Conservation (phyloP, 2,329 filamentous ascomycete species). For the Anisogramma anomala region DNA sequence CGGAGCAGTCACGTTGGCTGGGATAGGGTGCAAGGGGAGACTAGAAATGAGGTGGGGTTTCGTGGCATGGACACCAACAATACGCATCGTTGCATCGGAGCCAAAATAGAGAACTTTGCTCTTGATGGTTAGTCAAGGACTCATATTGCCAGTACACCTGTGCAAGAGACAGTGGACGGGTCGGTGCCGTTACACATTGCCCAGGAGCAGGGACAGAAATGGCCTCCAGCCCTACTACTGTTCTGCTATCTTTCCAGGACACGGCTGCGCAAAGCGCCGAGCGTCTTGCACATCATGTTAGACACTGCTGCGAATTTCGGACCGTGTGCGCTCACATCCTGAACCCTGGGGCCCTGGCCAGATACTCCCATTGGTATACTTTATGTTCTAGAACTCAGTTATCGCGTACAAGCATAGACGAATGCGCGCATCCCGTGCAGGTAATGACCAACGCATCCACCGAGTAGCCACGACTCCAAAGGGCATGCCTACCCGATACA, state of each 20-base stretch:
- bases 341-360: not conserved
- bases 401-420: not conserved
- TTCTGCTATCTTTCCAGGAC: too few relatives aligned
- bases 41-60: constrained; percentile 1
- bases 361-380: constrained; percentile 4
- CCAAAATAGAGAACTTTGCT: constrained; percentile 7
- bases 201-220: too few relatives aligned
- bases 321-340: too few relatives aligned
- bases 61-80: constrained; percentile 8
- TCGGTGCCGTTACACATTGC: too few relatives aligned
- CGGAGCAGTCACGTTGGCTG: not conserved
- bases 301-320: too few relatives aligned
- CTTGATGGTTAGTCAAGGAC: too few relatives aligned
- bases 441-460: not conserved
- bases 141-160: too few relatives aligned
- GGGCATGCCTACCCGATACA: constrained; percentile 19
- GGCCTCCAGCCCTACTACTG: too few relatives aligned
- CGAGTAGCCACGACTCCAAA: not conserved
- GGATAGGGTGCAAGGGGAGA: not conserved
- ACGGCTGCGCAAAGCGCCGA: too few relatives aligned
- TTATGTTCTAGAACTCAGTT: not conserved
- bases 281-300: not conserved
- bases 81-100: constrained; percentile 5
- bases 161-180: too few relatives aligned
- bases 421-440: not conserved